Percentiles rank a stretch among this genome's conserved stretches.
phyloP scores from a whole-genome alignment of 768 basidiomycete species.

The Boletus pseudopeckii region DNA sequence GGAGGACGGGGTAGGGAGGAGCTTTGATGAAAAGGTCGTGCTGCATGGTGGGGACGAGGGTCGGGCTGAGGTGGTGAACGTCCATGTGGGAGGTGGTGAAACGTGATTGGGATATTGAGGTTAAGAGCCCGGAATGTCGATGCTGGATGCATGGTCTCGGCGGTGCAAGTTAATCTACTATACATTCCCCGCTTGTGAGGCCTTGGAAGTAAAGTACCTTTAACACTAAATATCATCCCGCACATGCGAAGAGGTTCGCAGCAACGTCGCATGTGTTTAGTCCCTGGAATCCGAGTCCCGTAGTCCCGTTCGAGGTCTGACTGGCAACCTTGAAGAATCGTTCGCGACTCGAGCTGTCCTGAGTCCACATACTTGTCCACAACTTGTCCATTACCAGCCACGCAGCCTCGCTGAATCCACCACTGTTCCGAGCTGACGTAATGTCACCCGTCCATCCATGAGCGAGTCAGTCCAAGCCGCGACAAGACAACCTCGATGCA shows the following conservation, averaged over 20 bases:
- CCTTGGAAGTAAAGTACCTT: neutral
- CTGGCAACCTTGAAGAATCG: no score
- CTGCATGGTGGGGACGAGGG: conserved; percentile 16
- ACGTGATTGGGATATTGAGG: neutral
- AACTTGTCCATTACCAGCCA: no score
- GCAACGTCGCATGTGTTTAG: no score
- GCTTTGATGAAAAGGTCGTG: conserved; percentile 45
- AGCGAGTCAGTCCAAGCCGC: neutral
- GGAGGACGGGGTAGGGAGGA: conserved; percentile 16
- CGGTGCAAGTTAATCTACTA: neutral
- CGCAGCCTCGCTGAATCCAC: no score
- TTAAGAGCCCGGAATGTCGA: neutral
- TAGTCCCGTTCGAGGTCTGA: no score
- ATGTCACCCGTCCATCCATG: conserved; percentile 1
- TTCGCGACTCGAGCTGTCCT: no score
- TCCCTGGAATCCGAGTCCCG: no score
- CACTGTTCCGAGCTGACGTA: conserved; percentile 21
- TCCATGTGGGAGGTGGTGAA: conserved; percentile 14
- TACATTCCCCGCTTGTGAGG: neutral
- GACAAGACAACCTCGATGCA: conserved; percentile 6
- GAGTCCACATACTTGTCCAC: no score
- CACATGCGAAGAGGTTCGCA: no score
- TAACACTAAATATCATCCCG: neutral
- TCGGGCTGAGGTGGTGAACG: conserved; percentile 11
- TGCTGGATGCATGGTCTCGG: neutral